Percentiles rank a stretch among this genome's conserved stretches.
phyloP scores from a whole-genome alignment of 2,329 filamentous ascomycete genomes.

The Colletotrichum echinochloae region DNA sequence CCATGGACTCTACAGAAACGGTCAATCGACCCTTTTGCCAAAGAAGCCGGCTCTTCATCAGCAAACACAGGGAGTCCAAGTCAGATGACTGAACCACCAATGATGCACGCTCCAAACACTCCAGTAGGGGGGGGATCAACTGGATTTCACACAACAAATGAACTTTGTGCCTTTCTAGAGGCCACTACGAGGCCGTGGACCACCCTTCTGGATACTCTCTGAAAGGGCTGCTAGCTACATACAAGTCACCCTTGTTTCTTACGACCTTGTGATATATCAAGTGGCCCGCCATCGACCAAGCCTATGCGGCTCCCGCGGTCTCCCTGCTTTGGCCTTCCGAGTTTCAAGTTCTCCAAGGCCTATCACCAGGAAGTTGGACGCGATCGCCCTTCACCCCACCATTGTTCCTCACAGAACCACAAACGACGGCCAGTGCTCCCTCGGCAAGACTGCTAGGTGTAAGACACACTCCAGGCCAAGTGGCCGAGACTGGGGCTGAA shows the following conservation, averaged over 20 bases:
- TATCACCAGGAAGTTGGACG: background rate
- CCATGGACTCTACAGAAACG: background rate
- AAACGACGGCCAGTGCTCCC: background rate
- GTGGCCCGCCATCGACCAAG: background rate
- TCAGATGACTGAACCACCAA: accelerated
- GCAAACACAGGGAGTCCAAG: background rate
- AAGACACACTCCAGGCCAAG: slow-evolving; percentile 28
- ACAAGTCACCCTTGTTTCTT: background rate
- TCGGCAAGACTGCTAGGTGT: slow-evolving; percentile 6
- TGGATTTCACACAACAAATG: too few species aligned
- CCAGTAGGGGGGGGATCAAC: background rate
- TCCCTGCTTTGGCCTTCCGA: background rate
- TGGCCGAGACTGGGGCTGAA: slow-evolving; percentile 12
- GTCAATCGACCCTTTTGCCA: background rate
- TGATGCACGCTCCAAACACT: background rate
- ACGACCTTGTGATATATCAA: background rate
- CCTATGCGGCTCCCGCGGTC: background rate
- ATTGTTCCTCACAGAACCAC: background rate
- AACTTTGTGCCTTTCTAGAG: background rate
- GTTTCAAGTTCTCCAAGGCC: slow-evolving; percentile 8
- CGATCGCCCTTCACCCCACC: background rate
- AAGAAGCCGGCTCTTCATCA: background rate
- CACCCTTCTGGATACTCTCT: too few species aligned
- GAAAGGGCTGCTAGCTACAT: background rate
- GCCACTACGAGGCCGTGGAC: background rate